These are phyloP conservation scores for Komagataella pastoris DNA, from an alignment of 805 yeast species.

Conservation along the genomic window DNA sequence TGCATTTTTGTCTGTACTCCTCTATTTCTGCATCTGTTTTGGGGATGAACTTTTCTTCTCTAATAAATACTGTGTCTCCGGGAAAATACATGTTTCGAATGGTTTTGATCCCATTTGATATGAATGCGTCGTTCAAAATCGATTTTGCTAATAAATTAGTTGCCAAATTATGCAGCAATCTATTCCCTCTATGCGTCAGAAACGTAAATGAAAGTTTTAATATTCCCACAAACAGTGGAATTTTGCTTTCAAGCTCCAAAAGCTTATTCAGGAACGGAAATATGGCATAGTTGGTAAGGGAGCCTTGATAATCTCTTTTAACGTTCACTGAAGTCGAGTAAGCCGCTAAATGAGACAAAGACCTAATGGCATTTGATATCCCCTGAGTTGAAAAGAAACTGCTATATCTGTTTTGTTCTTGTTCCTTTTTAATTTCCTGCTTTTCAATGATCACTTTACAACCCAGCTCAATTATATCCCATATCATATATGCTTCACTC, in stretches of 20 bases:
- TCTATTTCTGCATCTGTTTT: constrained; percentile 13
- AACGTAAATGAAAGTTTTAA: constrained; percentile 4
- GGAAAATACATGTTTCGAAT: constrained; percentile 17
- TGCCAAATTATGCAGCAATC: constrained; percentile 12
- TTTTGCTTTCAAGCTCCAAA: constrained; percentile 5
- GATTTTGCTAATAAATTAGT: constrained; percentile 12
- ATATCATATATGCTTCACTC: constrained; percentile 37
- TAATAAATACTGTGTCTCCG: constrained; percentile 12
- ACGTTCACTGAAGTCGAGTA: constrained; percentile 14
- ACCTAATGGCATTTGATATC: constrained; percentile 6
- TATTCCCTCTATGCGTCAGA: constrained; percentile 8
- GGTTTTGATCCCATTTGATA: constrained; percentile 5
- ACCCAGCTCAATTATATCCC: constrained; percentile 23
- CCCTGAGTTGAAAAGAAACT: constrained; percentile 4
- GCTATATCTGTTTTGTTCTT: neutral
- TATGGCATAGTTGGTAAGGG: constrained; percentile 4
- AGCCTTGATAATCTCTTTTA: constrained; percentile 2
- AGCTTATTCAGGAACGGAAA: constrained; percentile 7
- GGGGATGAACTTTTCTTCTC: constrained; percentile 17
- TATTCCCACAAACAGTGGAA: constrained; percentile 8
- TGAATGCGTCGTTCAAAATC: constrained; percentile 8
- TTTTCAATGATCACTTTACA: constrained; percentile 1
- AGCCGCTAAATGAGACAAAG: constrained; percentile 13
- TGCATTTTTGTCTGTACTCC: constrained; percentile 5
- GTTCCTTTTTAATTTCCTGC: neutral